Percentiles rank a stretch among this genome's conserved stretches.
phyloP scores from a whole-genome alignment of 2,329 filamentous ascomycete species.

The Diplodia corticola region DNA sequence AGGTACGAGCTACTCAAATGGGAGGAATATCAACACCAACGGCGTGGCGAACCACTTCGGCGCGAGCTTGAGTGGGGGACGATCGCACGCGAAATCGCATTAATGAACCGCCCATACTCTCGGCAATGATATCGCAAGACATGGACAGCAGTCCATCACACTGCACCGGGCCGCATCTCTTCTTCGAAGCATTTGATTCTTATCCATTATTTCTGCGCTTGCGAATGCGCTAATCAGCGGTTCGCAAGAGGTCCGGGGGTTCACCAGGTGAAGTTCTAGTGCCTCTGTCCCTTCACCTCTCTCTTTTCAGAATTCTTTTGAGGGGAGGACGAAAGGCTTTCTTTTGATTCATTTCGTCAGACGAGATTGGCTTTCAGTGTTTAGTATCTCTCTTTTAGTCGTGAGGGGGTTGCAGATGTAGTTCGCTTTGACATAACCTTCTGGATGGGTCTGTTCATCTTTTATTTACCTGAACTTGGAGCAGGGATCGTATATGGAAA shows the following conservation, averaged over 20 bases:
- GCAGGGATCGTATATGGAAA: neutral
- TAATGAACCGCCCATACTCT: conserved; percentile 94
- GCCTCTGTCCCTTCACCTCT: conserved; percentile 2
- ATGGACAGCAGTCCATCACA: neutral
- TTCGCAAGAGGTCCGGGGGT: neutral
- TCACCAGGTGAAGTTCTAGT: neutral
- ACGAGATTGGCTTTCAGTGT: neutral
- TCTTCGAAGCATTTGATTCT: neutral
- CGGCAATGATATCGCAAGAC: conserved; percentile 38
- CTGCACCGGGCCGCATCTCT: neutral
- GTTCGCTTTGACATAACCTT: neutral
- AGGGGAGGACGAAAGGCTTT: neutral
- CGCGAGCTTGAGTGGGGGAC: conserved; percentile 90
- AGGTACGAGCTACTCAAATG: conserved; percentile 88
- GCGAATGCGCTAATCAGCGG: neutral
- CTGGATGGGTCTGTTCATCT: neutral
- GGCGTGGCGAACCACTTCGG: conserved; percentile 56
- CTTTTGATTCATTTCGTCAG: neutral
- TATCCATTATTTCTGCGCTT: neutral
- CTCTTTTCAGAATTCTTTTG: neutral
- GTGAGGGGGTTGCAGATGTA: neutral
- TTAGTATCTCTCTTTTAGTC: neutral
- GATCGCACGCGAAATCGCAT: conserved; percentile 83
- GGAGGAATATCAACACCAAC: conserved; percentile 74
- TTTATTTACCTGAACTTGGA: neutral